Percentiles rank a stretch among this genome's conserved stretches.
phyloP scores from a whole-genome alignment of 306 rosid genomes.

The Corylus avellana region DNA sequence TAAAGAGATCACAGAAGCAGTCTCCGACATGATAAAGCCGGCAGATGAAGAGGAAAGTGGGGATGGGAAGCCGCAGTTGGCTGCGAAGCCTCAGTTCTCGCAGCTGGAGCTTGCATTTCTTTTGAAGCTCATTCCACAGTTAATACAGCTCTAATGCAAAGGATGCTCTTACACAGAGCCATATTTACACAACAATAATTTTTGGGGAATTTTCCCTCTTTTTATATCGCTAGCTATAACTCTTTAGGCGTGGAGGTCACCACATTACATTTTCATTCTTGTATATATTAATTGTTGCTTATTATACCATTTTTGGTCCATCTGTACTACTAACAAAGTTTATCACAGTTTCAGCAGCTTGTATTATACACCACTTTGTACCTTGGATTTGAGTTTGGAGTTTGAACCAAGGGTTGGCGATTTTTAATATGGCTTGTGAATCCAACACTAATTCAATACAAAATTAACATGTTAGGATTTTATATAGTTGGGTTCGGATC shows the following conservation, averaged over 20 bases:
- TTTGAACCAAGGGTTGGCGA: too few relatives aligned
- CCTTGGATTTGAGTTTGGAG: too few relatives aligned
- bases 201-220: background rate
- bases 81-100: constrained; percentile 70
- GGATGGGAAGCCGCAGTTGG: constrained; percentile 31
- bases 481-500: too few relatives aligned
- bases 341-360: background rate
- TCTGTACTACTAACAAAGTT: background rate
- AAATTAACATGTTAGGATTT: too few relatives aligned
- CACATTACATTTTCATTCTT: background rate
- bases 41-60: constrained; percentile 43
- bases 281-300: constrained; percentile 16
- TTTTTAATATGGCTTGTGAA: too few relatives aligned
- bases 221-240: background rate
- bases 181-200: background rate
- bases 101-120: constrained; percentile 77
- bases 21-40: constrained; percentile 60
- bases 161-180: background rate
- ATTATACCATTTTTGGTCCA: background rate
- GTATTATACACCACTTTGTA: too few relatives aligned
- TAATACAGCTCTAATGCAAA: constrained; percentile 45
- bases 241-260: constrained; percentile 8
- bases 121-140: constrained; percentile 75
- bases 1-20: constrained; percentile 68
- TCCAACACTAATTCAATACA: too few relatives aligned